These are phyloP conservation scores for Coemansia sp. DNA, from an alignment of 192 early-diverging fungal genomes.

Conservation along the genomic window DNA sequence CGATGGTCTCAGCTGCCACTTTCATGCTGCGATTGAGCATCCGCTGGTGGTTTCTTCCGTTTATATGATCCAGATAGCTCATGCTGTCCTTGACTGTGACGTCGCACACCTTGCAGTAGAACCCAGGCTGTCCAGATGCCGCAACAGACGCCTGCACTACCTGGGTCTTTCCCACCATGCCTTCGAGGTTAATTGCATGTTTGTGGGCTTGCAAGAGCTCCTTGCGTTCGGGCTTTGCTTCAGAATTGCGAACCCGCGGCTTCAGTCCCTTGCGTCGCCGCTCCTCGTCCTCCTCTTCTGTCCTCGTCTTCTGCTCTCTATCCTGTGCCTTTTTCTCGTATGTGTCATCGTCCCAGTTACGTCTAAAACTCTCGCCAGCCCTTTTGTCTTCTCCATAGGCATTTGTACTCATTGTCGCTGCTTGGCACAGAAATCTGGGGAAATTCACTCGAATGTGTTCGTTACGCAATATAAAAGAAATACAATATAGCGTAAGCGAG, in stretches of 20 bases:
- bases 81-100: constrained; percentile 86
- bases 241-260: constrained; percentile 13
- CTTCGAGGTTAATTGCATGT: constrained; percentile 66
- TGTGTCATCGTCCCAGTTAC: constrained; percentile 69
- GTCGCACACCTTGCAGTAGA: constrained; percentile 88
- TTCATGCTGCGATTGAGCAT: constrained; percentile 80
- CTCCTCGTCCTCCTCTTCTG: constrained; percentile 55
- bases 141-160: constrained; percentile 65
- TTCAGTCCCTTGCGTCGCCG: constrained; percentile 57
- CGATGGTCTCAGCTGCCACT: constrained; percentile 72
- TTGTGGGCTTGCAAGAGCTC: constrained; percentile 59
- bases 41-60: constrained; percentile 84
- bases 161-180: constrained; percentile 77
- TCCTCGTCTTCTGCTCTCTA: constrained; percentile 54
- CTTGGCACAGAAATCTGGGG: neutral
- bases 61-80: constrained; percentile 89
- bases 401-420: constrained; percentile 5
- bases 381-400: constrained; percentile 17
- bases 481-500: too few relatives aligned
- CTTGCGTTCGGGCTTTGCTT: constrained; percentile 24
- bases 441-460: too few relatives aligned
- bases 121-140: constrained; percentile 77
- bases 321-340: constrained; percentile 67
- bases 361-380: constrained; percentile 26
- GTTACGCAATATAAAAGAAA: too few relatives aligned